A percentile compares a stretch with the other conserved stretches of the same genome.
Evolutionary conservation across 192 early-diverging fungal genomes (phyloP).

Genomic region (Backusella macrospora): DNA sequence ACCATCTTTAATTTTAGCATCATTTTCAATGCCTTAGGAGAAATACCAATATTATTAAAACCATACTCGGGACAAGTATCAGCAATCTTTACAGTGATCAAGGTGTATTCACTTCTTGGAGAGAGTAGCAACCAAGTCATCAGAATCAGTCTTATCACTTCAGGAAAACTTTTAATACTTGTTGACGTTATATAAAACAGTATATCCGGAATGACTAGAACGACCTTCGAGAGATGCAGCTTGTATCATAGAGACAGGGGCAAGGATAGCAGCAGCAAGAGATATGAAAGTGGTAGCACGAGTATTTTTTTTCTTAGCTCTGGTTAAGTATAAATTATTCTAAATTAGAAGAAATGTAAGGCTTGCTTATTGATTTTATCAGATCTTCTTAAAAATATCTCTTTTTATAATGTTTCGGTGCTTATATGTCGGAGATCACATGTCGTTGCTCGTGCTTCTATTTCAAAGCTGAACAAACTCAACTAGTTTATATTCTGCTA

Average conservation of each 20-base stretch:
- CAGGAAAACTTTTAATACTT: not conserved
- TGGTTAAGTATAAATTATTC: not conserved
- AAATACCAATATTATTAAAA: conserved; percentile 46
- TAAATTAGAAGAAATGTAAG: not conserved
- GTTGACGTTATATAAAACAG: not conserved
- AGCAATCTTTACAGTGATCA: conserved; percentile 44
- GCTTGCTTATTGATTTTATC: not conserved
- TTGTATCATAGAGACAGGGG: not conserved
- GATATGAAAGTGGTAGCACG: not conserved
- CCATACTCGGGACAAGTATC: conserved; percentile 53
- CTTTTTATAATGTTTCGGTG: not conserved
- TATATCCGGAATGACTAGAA: not conserved
- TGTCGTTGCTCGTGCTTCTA: not conserved
- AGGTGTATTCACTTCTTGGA: conserved; percentile 15
- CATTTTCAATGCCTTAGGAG: conserved; percentile 44
- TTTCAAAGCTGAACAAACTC: not conserved
- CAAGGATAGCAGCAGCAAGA: not conserved
- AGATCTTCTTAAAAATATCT: not conserved
- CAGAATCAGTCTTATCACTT: conserved; percentile 12
- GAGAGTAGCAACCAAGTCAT: conserved; percentile 22
- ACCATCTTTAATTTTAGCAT: conserved; percentile 33
- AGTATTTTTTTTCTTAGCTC: not conserved
- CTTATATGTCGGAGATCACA: not conserved
- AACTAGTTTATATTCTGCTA: not conserved
- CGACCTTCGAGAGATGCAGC: not conserved